phyloP scores from a whole-genome alignment of 2,329 filamentous ascomycete species.

The Drechslerella coelobrocha region DNA sequence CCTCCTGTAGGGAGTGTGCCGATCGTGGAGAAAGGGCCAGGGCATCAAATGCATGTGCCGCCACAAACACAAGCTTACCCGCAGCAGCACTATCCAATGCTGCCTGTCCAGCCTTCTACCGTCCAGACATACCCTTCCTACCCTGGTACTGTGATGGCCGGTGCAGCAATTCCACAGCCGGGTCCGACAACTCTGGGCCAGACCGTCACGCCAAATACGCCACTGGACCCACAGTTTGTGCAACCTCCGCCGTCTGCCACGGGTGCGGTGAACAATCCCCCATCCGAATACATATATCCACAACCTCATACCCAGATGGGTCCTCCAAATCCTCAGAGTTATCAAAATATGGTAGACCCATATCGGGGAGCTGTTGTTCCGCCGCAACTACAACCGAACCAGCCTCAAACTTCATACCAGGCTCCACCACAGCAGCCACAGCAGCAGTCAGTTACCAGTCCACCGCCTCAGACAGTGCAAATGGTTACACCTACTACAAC shows the following conservation, averaged over 20 bases:
- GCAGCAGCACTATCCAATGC: constrained; percentile 30
- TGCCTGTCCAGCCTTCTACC: constrained; percentile 5
- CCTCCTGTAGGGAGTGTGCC: constrained; percentile 8
- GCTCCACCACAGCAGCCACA: too few relatives aligned
- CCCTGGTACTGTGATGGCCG: constrained; percentile 28
- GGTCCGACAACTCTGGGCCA: background rate
- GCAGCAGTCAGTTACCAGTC: constrained; percentile 1
- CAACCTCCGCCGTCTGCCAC: background rate
- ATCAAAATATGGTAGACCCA: too few relatives aligned
- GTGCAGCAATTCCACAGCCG: background rate
- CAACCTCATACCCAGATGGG: too few relatives aligned
- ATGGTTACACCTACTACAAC: background rate
- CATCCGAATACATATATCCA: too few relatives aligned
- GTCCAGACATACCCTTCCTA: constrained; percentile 31
- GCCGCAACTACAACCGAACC: too few relatives aligned
- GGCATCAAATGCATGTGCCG: background rate
- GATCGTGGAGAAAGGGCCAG: constrained; percentile 7
- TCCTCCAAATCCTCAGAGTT: too few relatives aligned
- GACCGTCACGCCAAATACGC: background rate
- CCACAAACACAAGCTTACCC: constrained; percentile 4
- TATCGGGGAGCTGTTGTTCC: too few relatives aligned
- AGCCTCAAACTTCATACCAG: too few relatives aligned
- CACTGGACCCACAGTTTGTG: background rate
- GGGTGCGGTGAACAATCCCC: too few relatives aligned
- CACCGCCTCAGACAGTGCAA: background rate